Percentiles rank a stretch among this genome's conserved stretches.
Evolutionary conservation across 352 stramenopile genomes (phyloP).

Genomic region (Pythium dissotocum): DNA sequence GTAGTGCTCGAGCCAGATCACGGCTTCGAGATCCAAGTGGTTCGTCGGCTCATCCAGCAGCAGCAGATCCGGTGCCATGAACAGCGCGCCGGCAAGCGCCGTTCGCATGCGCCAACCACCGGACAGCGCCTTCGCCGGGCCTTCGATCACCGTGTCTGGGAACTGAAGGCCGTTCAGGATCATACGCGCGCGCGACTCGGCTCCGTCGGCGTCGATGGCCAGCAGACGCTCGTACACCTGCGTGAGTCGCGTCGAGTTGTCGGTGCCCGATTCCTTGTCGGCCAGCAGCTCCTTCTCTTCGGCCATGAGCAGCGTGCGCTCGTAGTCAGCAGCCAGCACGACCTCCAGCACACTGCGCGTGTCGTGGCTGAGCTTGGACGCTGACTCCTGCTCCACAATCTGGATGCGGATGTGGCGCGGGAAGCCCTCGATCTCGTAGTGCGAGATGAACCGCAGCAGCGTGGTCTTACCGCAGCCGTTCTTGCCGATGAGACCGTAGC

Average conservation of each 20-base stretch:
- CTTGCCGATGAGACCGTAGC: constrained; percentile 94
- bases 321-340: constrained; percentile 94
- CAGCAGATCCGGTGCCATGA: constrained; percentile 94
- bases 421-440: constrained; percentile 97
- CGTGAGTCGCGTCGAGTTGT: constrained; percentile 60
- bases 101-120: constrained; percentile 95
- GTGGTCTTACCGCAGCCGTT: constrained; percentile 94
- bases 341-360: constrained; percentile 92
- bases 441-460: constrained; percentile 94
- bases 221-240: constrained; percentile 88
- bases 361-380: constrained; percentile 79
- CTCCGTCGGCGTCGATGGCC: constrained; percentile 90
- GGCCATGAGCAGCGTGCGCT: constrained; percentile 89
- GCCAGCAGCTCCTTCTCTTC: constrained; percentile 93
- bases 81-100: constrained; percentile 92
- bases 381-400: constrained; percentile 94
- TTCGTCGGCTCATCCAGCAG: constrained; percentile 95
- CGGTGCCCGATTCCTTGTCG: constrained; percentile 46
- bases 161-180: constrained; percentile 96
- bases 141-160: constrained; percentile 88
- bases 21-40: constrained; percentile 90
- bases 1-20: constrained; percentile 93
- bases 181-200: constrained; percentile 85
- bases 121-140: constrained; percentile 89
- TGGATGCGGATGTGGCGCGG: constrained; percentile 94